Evolutionary conservation across 78 protist species (phyloP).

Genomic region (Dictyostelium citrinum): DNA sequence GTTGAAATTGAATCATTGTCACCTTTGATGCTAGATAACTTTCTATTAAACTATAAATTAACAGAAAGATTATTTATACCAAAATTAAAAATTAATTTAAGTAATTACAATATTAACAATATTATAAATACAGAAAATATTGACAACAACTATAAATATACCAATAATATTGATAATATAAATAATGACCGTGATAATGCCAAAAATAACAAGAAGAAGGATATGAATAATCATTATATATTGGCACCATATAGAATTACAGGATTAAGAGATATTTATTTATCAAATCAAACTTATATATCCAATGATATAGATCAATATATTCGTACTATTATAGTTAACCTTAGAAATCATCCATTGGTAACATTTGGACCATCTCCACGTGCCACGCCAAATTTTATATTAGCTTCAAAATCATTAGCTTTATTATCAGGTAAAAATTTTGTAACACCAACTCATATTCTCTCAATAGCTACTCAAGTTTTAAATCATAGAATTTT

Average conservation of each 20-base stretch:
- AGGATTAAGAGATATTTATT: background rate
- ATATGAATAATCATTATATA: background rate
- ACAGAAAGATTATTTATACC: conserved; percentile 25
- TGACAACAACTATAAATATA: too few species aligned
- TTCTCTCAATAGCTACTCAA: conserved; percentile 18
- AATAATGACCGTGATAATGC: background rate
- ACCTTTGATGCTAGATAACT: conserved; percentile 57
- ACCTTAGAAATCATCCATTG: conserved; percentile 54
- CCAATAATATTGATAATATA: background rate
- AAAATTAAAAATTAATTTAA: background rate
- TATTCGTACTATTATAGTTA: conserved; percentile 48
- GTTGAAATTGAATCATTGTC: conserved; percentile 30
- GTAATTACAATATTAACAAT: background rate
- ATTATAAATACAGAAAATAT: background rate
- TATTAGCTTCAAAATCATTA: background rate
- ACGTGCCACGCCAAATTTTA: conserved; percentile 64
- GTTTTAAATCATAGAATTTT: conserved; percentile 58
- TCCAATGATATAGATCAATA: conserved; percentile 68
- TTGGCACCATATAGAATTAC: conserved; percentile 15
- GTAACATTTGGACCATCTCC: conserved; percentile 77
- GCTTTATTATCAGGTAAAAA: conserved; percentile 30
- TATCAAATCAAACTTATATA: conserved; percentile 14
- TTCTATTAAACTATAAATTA: conserved; percentile 39
- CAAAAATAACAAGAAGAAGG: background rate
- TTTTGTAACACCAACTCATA: conserved; percentile 72